Percentiles rank a stretch among this genome's conserved stretches.
Evolutionary conservation across 2,329 filamentous ascomycete species (phyloP).

Genomic region (Phyllosticta citrichinensis): DNA sequence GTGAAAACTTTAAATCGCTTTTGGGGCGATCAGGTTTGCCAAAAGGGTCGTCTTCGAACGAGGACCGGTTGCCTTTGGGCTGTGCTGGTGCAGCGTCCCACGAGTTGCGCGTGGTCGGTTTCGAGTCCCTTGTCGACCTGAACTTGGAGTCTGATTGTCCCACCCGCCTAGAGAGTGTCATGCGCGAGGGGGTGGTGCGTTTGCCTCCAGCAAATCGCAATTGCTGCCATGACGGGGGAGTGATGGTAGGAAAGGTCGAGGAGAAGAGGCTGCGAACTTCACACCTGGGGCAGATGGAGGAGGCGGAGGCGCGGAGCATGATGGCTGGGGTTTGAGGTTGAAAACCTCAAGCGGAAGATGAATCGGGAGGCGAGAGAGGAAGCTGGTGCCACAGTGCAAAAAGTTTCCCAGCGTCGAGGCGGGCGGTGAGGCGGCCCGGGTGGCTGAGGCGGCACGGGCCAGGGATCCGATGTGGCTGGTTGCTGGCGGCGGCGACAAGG

Average conservation of each 20-base stretch:
- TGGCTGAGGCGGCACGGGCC: background rate
- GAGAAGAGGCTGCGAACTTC: slow-evolving; percentile 24
- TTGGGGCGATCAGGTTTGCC: slow-evolving; percentile 23
- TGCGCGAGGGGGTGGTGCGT: slow-evolving; percentile 38
- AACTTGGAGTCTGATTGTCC: background rate
- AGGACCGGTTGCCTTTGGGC: background rate
- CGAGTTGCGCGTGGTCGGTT: background rate
- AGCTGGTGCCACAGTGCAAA: background rate
- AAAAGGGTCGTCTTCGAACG: slow-evolving; percentile 17
- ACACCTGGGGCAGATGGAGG: slow-evolving; percentile 32
- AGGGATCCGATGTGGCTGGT: no score
- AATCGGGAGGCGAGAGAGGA: background rate
- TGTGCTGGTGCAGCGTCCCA: background rate
- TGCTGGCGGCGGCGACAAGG: background rate
- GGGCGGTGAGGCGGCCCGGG: background rate
- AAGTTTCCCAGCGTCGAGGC: slow-evolving; percentile 1
- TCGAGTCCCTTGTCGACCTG: background rate
- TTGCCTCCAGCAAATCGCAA: slow-evolving; percentile 23
- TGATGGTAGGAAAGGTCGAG: slow-evolving; percentile 12
- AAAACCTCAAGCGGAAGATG: background rate
- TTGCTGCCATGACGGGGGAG: slow-evolving; percentile 23
- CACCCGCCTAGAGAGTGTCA: slow-evolving; percentile 36
- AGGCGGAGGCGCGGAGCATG: slow-evolving; percentile 5
- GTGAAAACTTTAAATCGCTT: background rate
- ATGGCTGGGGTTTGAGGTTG: background rate